Percentiles rank a stretch among this genome's conserved stretches.
These are phyloP conservation scores for Crotalaria pallida DNA, from an alignment of 306 rosid genomes.

Conservation along the genomic window DNA sequence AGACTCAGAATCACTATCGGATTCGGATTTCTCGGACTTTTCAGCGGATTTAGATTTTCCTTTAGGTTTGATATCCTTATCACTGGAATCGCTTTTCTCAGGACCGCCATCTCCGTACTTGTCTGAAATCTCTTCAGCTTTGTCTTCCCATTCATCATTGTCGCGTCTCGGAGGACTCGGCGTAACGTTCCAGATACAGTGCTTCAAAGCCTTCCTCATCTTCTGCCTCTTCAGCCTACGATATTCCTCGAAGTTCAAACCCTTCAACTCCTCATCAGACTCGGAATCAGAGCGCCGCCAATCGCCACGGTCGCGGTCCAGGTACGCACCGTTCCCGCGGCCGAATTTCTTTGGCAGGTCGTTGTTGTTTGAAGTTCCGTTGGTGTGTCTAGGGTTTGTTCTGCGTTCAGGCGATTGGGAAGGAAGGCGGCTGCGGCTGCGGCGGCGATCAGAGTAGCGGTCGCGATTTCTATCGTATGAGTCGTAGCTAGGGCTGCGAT, in stretches of 20 bases:
- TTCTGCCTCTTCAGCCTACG: slow-evolving; percentile 81
- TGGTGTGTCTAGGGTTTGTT: slow-evolving; percentile 39
- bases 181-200: slow-evolving; percentile 75
- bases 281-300: slow-evolving; percentile 47
- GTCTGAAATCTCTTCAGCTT: slow-evolving; percentile 44
- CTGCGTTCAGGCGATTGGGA: slow-evolving; percentile 38
- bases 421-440: slow-evolving; percentile 23
- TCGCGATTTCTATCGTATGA: slow-evolving; percentile 32
- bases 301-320: slow-evolving; percentile 37
- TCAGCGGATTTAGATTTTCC: slow-evolving; percentile 15
- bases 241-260: slow-evolving; percentile 60
- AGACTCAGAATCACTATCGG: slow-evolving; percentile 23
- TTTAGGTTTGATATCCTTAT: slow-evolving; percentile 16
- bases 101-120: slow-evolving; percentile 11
- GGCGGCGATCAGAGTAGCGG: no score
- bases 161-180: slow-evolving; percentile 83
- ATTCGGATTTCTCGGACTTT: slow-evolving; percentile 26
- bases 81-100: slow-evolving; percentile 19
- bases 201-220: slow-evolving; percentile 61
- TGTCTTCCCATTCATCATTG: slow-evolving; percentile 48
- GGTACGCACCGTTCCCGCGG: slow-evolving; percentile 34
- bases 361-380: slow-evolving; percentile 20
- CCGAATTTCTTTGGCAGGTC: slow-evolving; percentile 68
- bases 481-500: slow-evolving; percentile 51
- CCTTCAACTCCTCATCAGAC: slow-evolving; percentile 81